Evolutionary conservation across 2,329 filamentous ascomycete genomes (phyloP).

Genomic region (Pseudohalonectria lignicola): DNA sequence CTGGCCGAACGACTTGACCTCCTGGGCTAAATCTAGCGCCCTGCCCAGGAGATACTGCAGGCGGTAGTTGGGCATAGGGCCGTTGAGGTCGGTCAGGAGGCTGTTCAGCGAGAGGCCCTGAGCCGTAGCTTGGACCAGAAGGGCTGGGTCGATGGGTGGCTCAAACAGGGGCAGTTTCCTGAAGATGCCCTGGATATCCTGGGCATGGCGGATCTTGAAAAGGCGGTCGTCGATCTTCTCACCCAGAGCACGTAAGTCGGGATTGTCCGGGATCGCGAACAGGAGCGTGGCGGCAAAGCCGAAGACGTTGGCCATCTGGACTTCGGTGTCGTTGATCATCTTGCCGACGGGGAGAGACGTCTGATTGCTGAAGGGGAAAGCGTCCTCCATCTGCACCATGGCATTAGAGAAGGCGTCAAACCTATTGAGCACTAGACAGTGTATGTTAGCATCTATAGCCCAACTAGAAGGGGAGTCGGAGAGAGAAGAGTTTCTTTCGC

Average conservation of each 20-base stretch:
- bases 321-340: slow-evolving; percentile 1
- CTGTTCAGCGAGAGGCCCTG: background rate
- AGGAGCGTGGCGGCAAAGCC: slow-evolving; percentile 8
- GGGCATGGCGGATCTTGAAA: slow-evolving; percentile 19
- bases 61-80: slow-evolving; percentile 16
- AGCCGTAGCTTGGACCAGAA: slow-evolving; percentile 11
- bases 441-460: no score
- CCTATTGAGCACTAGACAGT: slow-evolving; percentile 7
- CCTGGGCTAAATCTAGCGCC: slow-evolving; percentile 14
- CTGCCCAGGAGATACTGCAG: slow-evolving; percentile 13
- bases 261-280: slow-evolving; percentile 17
- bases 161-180: slow-evolving; percentile 13
- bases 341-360: background rate
- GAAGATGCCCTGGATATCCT: slow-evolving; percentile 18
- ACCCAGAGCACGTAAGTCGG: slow-evolving; percentile 10
- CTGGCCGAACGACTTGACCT: slow-evolving; percentile 10
- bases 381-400: slow-evolving; percentile 9
- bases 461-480: no score
- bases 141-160: slow-evolving; percentile 15
- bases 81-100: slow-evolving; percentile 4
- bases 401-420: slow-evolving; percentile 13
- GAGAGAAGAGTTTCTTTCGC: no score
- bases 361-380: slow-evolving; percentile 11
- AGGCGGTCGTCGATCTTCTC: slow-evolving; percentile 17
- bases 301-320: slow-evolving; percentile 1